Evolutionary conservation across 768 basidiomycete genomes (phyloP), one percentile per base, ranked within the genome.

Genomic region (Serpula lacrymans): DNA sequence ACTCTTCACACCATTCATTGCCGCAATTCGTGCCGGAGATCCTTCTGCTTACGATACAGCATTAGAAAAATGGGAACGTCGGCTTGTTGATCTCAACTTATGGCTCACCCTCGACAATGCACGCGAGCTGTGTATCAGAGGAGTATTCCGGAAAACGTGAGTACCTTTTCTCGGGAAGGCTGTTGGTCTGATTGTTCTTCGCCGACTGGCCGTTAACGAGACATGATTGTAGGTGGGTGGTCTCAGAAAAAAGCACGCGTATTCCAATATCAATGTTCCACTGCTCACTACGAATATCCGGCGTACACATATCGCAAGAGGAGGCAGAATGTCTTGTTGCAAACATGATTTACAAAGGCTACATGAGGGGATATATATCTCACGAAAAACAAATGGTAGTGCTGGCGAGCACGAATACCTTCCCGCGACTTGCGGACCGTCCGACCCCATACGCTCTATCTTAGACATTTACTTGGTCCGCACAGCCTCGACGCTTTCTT

Each of bases 331-430:
- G 93, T 60, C 75, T 93, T 37, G 80, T 96, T 6, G 92, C 93
- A 21, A 94, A 94, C 58, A 87, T 95, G 88, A 88, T 98, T 31
- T 92, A 85, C 68, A 89, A 84, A 66, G 88, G 88, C 14, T 89
- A 83, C 60, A 84, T 98, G 64, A 77, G 88, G 37, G 96, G 96
- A 7, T 99, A 98, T 63, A 93, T 99, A 53, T 92, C 91, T 36
- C 96, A 99, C 54, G 89, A 88, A 57, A 88, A 88, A 62, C 87
- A 89, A 67, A 90, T 86, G 78, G 90, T 97, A 4, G 96, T 99
- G 5, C 61, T 97, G 32, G 82, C 89, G 1, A 77, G 78, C 47
- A 74, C 70, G 17, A 87, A 84, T 53, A 77, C 91, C 6, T 97
- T 96, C 57, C 91, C 93, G 3, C 72, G 73, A 45, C 61, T 89